A percentile compares a stretch with the other conserved stretches of the same genome.
Evolutionary conservation across 352 stramenopile genomes (phyloP).

Genomic region (Phytophthora megakarya): DNA sequence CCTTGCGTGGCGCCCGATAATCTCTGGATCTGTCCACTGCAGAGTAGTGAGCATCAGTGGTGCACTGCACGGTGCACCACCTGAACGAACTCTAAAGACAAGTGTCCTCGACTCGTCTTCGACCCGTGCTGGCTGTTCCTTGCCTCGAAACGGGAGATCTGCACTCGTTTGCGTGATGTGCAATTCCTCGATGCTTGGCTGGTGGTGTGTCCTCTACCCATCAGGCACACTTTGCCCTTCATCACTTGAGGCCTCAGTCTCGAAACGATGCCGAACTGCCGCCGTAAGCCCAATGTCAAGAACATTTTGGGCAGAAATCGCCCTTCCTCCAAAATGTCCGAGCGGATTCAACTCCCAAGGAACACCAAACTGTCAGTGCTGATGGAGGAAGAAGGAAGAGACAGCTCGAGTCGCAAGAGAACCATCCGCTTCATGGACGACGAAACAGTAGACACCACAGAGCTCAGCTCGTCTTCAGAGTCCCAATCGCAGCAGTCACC

Average conservation of each 20-base stretch:
- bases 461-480: slow-evolving; percentile 17
- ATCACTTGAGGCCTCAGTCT: slow-evolving; percentile 11
- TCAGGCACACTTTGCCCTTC: not conserved
- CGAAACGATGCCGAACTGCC: slow-evolving; percentile 31
- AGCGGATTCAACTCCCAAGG: slow-evolving; percentile 17
- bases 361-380: not conserved
- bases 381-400: not conserved
- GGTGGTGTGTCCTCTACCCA: slow-evolving; percentile 4
- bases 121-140: slow-evolving; percentile 14
- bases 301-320: slow-evolving; percentile 5
- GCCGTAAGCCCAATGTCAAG: slow-evolving; percentile 24
- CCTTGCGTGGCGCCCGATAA: slow-evolving; percentile 4
- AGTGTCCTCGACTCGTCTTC: slow-evolving; percentile 1
- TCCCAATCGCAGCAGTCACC: slow-evolving; percentile 5
- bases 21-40: slow-evolving; percentile 18
- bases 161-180: slow-evolving; percentile 12
- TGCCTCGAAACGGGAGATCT: slow-evolving; percentile 4
- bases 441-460: slow-evolving; percentile 11
- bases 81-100: slow-evolving; percentile 7
- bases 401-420: slow-evolving; percentile 16
- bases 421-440: slow-evolving; percentile 33
- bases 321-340: slow-evolving; percentile 13
- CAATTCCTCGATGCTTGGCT: not conserved
- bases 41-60: too few species aligned
- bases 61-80: too few species aligned